These are phyloP conservation scores for Trametes cinnabarina DNA, from an alignment of 768 basidiomycete species.

Conservation along the genomic window DNA sequence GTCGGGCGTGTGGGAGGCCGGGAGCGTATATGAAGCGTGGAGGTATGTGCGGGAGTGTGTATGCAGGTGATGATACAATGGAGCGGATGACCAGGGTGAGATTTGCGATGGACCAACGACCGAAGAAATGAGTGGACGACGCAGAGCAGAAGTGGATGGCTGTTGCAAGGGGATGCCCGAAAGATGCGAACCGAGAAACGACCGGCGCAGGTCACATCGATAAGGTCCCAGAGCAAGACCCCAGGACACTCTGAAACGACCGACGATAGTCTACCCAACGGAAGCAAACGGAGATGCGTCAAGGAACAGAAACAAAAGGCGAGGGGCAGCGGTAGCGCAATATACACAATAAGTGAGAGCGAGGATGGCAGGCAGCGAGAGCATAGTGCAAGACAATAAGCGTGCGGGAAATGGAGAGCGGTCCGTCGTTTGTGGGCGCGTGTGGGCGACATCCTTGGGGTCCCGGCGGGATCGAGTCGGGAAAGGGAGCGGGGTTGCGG, in stretches of 20 bases:
- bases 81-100: background rate
- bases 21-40: constrained; percentile 15
- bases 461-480: background rate
- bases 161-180: background rate
- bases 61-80: constrained; percentile 15
- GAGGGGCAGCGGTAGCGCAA: constrained; percentile 2
- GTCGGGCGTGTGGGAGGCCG: background rate
- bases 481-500: background rate
- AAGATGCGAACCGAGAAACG: constrained; percentile 4
- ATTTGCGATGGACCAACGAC: background rate
- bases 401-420: constrained; percentile 6
- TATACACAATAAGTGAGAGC: constrained; percentile 19
- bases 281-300: constrained; percentile 12
- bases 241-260: background rate
- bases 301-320: background rate
- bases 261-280: constrained; percentile 2
- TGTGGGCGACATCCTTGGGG: background rate
- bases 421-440: constrained; percentile 9
- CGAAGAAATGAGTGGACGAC: constrained; percentile 16
- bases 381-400: constrained; percentile 14
- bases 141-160: background rate
- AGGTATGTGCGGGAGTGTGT: constrained; percentile 8
- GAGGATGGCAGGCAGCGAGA: constrained; percentile 5
- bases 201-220: background rate
- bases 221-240: background rate